Evolutionary conservation across 768 basidiomycete species (phyloP).

Genomic region (Kwoniella shandongensis): DNA sequence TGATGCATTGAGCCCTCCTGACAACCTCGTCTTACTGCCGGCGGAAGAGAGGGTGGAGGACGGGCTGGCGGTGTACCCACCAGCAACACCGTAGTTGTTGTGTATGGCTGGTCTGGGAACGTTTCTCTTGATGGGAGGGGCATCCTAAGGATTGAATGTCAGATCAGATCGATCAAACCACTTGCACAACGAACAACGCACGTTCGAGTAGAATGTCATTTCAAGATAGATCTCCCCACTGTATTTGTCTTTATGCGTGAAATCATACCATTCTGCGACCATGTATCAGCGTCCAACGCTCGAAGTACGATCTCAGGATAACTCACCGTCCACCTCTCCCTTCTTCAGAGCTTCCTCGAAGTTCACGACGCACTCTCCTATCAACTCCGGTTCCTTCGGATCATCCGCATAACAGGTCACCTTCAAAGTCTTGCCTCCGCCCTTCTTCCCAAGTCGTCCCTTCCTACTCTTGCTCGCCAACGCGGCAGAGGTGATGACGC

Average conservation of each 20-base stretch:
- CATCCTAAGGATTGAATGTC: conserved; percentile 24
- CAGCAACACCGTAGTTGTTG: conserved; percentile 20
- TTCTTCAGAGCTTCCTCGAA: conserved; percentile 74
- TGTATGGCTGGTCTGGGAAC: conserved; percentile 34
- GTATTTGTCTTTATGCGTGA: conserved; percentile 73
- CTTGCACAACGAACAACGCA: too few species aligned
- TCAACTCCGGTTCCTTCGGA: conserved; percentile 69
- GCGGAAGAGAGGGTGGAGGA: conserved; percentile 26
- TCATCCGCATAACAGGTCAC: conserved; percentile 82
- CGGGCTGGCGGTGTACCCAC: conserved; percentile 17
- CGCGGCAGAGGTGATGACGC: conserved; percentile 34
- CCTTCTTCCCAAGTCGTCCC: conserved; percentile 38
- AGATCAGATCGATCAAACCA: too few species aligned
- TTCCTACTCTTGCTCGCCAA: conserved; percentile 42
- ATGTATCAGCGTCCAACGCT: background rate
- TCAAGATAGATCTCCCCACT: conserved; percentile 88
- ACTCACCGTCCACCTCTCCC: conserved; percentile 88
- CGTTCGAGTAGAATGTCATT: conserved; percentile 85
- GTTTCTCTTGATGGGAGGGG: conserved; percentile 43
- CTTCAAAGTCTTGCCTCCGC: conserved; percentile 60
- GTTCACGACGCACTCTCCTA: conserved; percentile 74
- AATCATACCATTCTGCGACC: conserved; percentile 82
- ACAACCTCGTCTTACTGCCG: conserved; percentile 12
- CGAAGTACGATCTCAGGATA: background rate
- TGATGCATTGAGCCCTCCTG: conserved; percentile 29